Base-by-base conservation (phyloP, 495 filamentous ascomycete species). In the Aspergillus steynii region DNA sequence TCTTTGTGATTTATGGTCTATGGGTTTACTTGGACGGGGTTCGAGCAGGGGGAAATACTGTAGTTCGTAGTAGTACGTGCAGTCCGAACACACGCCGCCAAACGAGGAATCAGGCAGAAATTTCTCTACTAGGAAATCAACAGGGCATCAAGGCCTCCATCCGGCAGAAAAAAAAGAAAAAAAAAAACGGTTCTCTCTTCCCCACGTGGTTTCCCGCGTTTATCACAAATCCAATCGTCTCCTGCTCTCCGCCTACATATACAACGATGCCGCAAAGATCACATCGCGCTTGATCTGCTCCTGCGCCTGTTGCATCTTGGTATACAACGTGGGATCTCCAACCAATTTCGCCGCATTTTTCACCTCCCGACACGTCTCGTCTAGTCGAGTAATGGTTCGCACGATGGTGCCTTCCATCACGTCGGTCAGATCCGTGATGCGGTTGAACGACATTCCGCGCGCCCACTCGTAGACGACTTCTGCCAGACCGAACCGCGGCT, bases 401-500 rank as follows among this genome's bases (percentile, higher is more conserved):
- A 99, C 96, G 74, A 99, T 97, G 0, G 93, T 97, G 0, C 95
- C 95, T 71, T 99, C 95, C 66, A 98, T 85, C 51, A 99, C 94
- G 69, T 99, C 95, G 29, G 95, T 99, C 57, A 99, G 78, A 61
- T 96, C 92, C 0, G 93, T 98, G 65, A 99, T 99, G 56, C 96
- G 93, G 74, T 93, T 96, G 83, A 99, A 99, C 32, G 90, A 90
- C 92, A 97, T 97, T 26, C 95, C 95, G 58, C 90, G 83, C 1
- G 95, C 96, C 95, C 95, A 99, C 76, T 99, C 95, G 71, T 98
- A 97, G 15, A 99, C 95, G 0, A 99, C 96, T 73, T 99, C 96
- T 67, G 96, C 91, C 52, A 99, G 83, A 0, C 93, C 94, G 69
- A 99, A 99, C 14, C 93, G 83, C 8, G 92, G 91, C 48, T 87